phyloP scores from a whole-genome alignment of 2,329 filamentous ascomycete genomes.

The Anthostomella pinea region DNA sequence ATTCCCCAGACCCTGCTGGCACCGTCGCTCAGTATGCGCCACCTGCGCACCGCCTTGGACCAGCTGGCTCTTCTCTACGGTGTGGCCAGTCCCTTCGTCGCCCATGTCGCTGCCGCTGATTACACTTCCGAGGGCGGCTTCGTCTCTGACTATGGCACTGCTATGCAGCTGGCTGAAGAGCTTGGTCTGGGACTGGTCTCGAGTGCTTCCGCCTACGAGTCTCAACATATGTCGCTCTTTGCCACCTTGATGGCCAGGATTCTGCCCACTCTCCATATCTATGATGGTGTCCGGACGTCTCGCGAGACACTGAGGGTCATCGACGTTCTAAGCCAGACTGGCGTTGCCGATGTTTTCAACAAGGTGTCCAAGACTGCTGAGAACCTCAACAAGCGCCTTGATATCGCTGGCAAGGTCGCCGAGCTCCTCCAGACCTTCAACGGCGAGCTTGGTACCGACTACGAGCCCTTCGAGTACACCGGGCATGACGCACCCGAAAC shows the following conservation, averaged over 20 bases:
- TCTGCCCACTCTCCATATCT: constrained; percentile 81
- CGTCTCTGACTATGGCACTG: constrained; percentile 81
- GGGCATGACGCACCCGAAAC: constrained; percentile 77
- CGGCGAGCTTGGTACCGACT: constrained; percentile 87
- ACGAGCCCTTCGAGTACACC: constrained; percentile 89
- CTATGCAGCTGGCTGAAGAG: constrained; percentile 81
- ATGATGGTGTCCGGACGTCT: constrained; percentile 80
- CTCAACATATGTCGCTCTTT: constrained; percentile 93
- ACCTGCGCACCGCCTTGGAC: constrained; percentile 80
- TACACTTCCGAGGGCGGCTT: constrained; percentile 69
- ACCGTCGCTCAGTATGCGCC: constrained; percentile 76
- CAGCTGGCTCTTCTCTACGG: constrained; percentile 89
- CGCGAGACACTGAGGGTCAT: constrained; percentile 80
- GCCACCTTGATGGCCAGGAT: constrained; percentile 76
- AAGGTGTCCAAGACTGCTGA: constrained; percentile 59
- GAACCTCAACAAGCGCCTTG: constrained; percentile 64
- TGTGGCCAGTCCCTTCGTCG: constrained; percentile 88
- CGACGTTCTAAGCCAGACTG: constrained; percentile 72
- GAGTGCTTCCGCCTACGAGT: constrained; percentile 83
- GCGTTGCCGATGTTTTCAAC: constrained; percentile 67
- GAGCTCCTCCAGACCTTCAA: constrained; percentile 76
- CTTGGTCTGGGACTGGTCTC: constrained; percentile 82
- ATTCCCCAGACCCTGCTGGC: constrained; percentile 90
- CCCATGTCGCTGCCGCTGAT: constrained; percentile 88
- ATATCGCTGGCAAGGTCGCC: constrained; percentile 67